A percentile compares a stretch with the other conserved stretches of the same genome.
Evolutionary conservation across 169 alveolate genomes (phyloP).

Genomic region (Plasmodium gallinaceum): DNA sequence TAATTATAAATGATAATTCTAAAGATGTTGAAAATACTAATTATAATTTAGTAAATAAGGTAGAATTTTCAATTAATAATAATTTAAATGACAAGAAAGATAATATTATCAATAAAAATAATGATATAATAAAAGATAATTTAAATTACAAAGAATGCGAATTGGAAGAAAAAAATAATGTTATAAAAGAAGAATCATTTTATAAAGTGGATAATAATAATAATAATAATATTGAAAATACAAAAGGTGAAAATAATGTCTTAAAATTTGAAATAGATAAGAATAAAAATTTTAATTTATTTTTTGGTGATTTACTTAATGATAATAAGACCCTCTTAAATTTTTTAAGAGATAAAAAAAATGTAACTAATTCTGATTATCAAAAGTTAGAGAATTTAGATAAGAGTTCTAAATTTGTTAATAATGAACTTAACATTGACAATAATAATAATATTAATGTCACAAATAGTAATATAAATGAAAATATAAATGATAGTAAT

Average conservation of each 20-base stretch:
- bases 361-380: background rate
- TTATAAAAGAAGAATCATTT: background rate
- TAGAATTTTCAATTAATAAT: background rate
- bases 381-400: background rate
- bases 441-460: background rate
- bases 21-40: conserved; percentile 3
- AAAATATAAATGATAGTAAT: background rate
- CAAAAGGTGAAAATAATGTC: too few species aligned
- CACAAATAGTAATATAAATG: background rate
- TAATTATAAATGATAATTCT: background rate
- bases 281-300: too few species aligned
- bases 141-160: background rate
- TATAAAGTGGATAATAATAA: too few species aligned
- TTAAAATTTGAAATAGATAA: too few species aligned
- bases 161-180: background rate
- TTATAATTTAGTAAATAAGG: background rate
- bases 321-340: too few species aligned
- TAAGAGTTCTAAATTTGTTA: background rate
- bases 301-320: too few species aligned
- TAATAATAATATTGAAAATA: too few species aligned
- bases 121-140: background rate
- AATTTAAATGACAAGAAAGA: background rate
- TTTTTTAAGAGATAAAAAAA: background rate
- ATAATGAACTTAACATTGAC: too few species aligned
- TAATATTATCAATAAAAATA: background rate